Conservation (phyloP, 2,329 filamentous ascomycete species). For the Phyllosticta ampelicida region DNA sequence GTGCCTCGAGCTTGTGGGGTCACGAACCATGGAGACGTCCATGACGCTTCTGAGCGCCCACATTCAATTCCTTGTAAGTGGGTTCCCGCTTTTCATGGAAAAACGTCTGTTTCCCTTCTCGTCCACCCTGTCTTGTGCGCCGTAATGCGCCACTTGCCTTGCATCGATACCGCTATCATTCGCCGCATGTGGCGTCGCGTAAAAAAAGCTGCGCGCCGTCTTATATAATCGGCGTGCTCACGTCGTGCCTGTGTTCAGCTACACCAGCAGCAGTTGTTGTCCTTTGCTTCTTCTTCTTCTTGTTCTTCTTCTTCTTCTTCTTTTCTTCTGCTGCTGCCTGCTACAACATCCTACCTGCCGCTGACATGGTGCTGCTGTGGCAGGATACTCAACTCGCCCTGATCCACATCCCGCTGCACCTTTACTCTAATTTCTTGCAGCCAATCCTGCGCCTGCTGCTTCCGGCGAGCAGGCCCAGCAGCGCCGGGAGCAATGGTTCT, state of each 20-base stretch:
- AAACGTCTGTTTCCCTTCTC: conserved; percentile 4
- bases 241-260: conserved; percentile 9
- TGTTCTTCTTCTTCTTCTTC: too few relatives aligned
- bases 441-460: conserved; percentile 79
- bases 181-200: conserved; percentile 5
- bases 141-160: neutral
- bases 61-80: conserved; percentile 39
- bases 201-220: conserved; percentile 3
- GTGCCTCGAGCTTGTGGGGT: neutral
- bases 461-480: conserved; percentile 36
- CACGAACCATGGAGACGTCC: conserved; percentile 33
- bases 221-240: conserved; percentile 7
- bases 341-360: conserved; percentile 7
- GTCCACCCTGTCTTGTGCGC: neutral
- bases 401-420: conserved; percentile 75
- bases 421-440: conserved; percentile 70
- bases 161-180: conserved; percentile 1
- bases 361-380: conserved; percentile 27
- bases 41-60: conserved; percentile 37
- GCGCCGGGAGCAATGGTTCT: conserved; percentile 19
- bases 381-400: conserved; percentile 81
- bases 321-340: neutral
- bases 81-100: conserved; percentile 11
- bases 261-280: neutral
- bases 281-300: neutral